Base-by-base conservation (phyloP, 139 green algal genomes). In the Penium margaritaceum region DNA sequence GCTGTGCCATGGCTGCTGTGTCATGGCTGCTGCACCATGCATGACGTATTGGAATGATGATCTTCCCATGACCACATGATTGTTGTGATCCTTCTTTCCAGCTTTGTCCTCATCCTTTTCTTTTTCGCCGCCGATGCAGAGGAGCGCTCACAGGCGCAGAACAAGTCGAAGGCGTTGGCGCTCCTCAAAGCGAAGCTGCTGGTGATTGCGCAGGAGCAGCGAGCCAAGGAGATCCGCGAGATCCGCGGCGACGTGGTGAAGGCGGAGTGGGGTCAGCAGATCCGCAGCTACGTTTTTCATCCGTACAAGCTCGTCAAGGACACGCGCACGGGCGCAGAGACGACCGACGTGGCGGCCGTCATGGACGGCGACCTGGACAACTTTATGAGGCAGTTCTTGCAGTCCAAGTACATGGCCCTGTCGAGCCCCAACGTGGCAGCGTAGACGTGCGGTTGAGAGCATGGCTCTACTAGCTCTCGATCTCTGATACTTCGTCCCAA, bases 231-330 rank as follows among this genome's bases (percentile, higher is more conserved):
- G 58, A 72, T 94, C 29, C 85, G 86, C 7, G 85, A 93, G 74
- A 95, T 98, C 33, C 76, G 91, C 15, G 93, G 93, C 0, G 93
- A 98, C 71, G 51, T 90, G 12, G 89, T 97, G 3, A 91, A 90
- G 78, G 90, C 94, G 36, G 91, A 96, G 75, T 99, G 89, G 89
- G 94, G 94, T 1, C 89, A 96, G 82, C 94, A 98, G 82, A 93
- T 97, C 12, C 76, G 94, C 0, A 97, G 96, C 77, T 98, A 98
- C 73, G 91, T 98, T 5, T 83, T 97, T 12, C 91, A 97, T 73
- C 94, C 94, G 0, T 98, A 98, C 85, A 91, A 92, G 70, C 72
- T 97, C 51, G 91, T 96, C 33, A 97, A 96, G 79, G 91, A 96
- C 77, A 72, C 90, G 21, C 76, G 92, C 21, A 88, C 83, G 6